A percentile compares a stretch with the other conserved stretches of the same genome.
These are phyloP conservation scores for Cyathus striatus DNA, from an alignment of 768 basidiomycete genomes.

Conservation along the genomic window DNA sequence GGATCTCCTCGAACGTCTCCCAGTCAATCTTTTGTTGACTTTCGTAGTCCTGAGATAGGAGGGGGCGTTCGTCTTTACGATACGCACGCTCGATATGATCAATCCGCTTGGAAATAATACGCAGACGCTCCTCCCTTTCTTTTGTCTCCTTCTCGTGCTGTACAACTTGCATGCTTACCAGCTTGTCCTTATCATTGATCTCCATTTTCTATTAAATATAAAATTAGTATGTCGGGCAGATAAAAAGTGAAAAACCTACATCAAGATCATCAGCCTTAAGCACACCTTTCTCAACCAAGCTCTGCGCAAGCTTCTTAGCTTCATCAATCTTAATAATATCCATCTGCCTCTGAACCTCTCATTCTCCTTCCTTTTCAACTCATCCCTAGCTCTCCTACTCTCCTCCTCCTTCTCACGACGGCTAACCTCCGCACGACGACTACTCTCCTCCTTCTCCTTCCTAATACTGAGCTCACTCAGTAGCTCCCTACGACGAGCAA, in stretches of 20 bases:
- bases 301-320: conserved; percentile 84
- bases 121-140: conserved; percentile 75
- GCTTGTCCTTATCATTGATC: conserved; percentile 76
- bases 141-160: conserved; percentile 97
- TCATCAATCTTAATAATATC: conserved; percentile 78
- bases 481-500: conserved; percentile 81
- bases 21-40: conserved; percentile 77
- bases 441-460: conserved; percentile 86
- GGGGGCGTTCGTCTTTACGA: conserved; percentile 87
- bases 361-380: conserved; percentile 55
- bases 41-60: conserved; percentile 83
- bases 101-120: conserved; percentile 81
- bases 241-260: conserved; percentile 33
- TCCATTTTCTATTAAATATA: conserved; percentile 62
- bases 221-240: conserved; percentile 3
- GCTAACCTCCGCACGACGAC: conserved; percentile 63
- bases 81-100: conserved; percentile 95
- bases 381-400: conserved; percentile 54
- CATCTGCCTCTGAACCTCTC: conserved; percentile 68
- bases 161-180: conserved; percentile 88
- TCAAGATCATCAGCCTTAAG: conserved; percentile 59
- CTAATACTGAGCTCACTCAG: conserved; percentile 78
- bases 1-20: conserved; percentile 58
- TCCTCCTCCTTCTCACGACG: conserved; percentile 71
- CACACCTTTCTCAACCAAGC: conserved; percentile 73